These are phyloP conservation scores for Backusella psychrophila DNA, from an alignment of 192 early-diverging fungal genomes.

Conservation along the genomic window DNA sequence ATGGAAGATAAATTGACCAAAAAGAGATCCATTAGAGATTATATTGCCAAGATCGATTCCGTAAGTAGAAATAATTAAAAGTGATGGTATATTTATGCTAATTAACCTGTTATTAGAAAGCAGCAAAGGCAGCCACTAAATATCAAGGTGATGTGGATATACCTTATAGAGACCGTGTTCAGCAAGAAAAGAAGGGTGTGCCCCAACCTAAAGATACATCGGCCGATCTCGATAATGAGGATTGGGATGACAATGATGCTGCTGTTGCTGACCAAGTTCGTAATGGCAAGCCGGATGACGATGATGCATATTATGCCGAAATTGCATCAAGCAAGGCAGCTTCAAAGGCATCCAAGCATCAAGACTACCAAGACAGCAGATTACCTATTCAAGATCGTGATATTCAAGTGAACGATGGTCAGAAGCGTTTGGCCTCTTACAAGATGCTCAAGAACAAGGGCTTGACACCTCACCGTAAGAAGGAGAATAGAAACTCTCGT, in stretches of 20 bases:
- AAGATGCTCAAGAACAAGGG: conserved; percentile 97
- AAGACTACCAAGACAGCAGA: conserved; percentile 40
- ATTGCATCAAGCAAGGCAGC: conserved; percentile 45
- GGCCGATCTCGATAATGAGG: conserved; percentile 55
- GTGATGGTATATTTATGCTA: not conserved
- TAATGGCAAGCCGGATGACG: conserved; percentile 48
- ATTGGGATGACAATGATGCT: conserved; percentile 58
- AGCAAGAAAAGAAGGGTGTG: conserved; percentile 43
- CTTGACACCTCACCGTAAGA: conserved; percentile 86
- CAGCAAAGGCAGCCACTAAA: conserved; percentile 39
- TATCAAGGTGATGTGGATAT: conserved; percentile 78
- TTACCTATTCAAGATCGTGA: conserved; percentile 35
- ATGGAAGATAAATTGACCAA: conserved; percentile 76
- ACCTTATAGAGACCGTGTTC: conserved; percentile 67
- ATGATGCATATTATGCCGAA: conserved; percentile 53
- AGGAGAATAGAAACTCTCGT: conserved; percentile 92
- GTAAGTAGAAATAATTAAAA: conserved; percentile 27
- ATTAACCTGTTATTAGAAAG: conserved; percentile 17
- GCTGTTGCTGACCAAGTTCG: conserved; percentile 41
- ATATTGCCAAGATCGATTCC: conserved; percentile 67
- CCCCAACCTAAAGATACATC: conserved; percentile 42
- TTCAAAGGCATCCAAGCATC: conserved; percentile 49
- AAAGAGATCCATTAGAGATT: conserved; percentile 56
- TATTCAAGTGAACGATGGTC: conserved; percentile 43
- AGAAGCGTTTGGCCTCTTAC: conserved; percentile 81